phyloP scores from a whole-genome alignment of 2,329 filamentous ascomycete genomes.

The Ceratocystiopsis sp. region DNA sequence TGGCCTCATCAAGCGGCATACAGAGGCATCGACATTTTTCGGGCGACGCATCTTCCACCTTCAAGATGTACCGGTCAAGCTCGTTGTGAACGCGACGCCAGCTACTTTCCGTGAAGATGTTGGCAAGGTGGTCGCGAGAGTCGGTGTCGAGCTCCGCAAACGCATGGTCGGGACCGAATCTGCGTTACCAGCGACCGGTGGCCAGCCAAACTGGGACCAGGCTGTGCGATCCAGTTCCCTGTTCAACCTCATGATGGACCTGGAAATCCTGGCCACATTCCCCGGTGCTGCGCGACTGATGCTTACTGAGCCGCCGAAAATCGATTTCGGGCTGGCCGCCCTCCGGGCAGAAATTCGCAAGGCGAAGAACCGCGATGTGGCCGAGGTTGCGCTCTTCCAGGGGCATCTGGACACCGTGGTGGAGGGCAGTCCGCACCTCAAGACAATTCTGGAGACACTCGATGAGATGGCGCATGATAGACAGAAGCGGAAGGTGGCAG shows the following conservation, averaged over 20 bases:
- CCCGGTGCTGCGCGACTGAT: constrained; percentile 28
- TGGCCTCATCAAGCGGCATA: constrained; percentile 10
- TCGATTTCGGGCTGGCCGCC: constrained; percentile 64
- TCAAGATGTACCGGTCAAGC: constrained; percentile 6
- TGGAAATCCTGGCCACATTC: constrained; percentile 11
- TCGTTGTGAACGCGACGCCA: constrained; percentile 9
- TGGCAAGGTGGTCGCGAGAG: constrained; percentile 16
- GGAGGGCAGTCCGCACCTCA: constrained; percentile 8
- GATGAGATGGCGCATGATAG: constrained; percentile 8
- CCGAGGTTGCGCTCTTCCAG: constrained; percentile 7
- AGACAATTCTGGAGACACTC: constrained; percentile 6
- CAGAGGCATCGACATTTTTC: constrained; percentile 9
- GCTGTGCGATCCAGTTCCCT: constrained; percentile 8
- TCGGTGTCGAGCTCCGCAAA: constrained; percentile 2
- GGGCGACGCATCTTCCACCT: constrained; percentile 9
- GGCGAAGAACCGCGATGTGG: constrained; percentile 5
- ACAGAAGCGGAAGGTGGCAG: background rate
- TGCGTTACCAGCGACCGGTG: background rate
- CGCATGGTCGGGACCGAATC: background rate
- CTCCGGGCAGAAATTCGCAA: constrained; percentile 7
- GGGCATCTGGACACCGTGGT: constrained; percentile 7
- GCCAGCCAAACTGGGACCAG: constrained; percentile 8
- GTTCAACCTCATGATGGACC: constrained; percentile 9
- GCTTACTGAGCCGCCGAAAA: constrained; percentile 31
- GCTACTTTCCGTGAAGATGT: constrained; percentile 19